Evolutionary conservation across 306 rosid genomes (phyloP).

Genomic region (Albizia julibrissin): DNA sequence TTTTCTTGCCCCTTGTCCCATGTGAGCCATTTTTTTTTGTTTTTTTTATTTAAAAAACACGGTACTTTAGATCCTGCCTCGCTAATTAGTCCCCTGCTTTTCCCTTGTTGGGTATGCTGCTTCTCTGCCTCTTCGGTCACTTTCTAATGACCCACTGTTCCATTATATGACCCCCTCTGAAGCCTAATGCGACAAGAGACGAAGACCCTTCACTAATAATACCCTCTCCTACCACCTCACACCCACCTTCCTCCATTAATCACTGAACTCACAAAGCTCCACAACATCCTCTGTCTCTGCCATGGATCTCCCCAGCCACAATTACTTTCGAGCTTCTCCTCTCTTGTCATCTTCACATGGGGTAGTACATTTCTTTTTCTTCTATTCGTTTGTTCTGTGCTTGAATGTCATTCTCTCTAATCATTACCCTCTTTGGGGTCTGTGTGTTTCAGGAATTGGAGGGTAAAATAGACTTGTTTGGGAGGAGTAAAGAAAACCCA

Average conservation of each 20-base stretch:
- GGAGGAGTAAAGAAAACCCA: conserved; percentile 30
- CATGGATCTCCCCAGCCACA: conserved; percentile 70
- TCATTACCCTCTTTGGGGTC: neutral
- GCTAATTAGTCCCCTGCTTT: conserved; percentile 39
- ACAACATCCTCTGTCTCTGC: conserved; percentile 20
- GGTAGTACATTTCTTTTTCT: conserved; percentile 51
- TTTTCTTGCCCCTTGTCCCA: conserved; percentile 42
- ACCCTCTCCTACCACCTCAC: neutral
- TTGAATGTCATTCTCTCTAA: neutral
- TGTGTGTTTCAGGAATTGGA: conserved; percentile 59
- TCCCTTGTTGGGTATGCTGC: conserved; percentile 39
- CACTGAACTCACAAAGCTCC: conserved; percentile 28
- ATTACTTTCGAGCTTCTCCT: conserved; percentile 57
- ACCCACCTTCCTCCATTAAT: conserved; percentile 10
- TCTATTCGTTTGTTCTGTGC: neutral
- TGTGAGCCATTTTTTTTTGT: conserved; percentile 33
- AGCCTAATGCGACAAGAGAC: neutral
- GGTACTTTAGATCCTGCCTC: conserved; percentile 32
- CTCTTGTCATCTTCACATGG: conserved; percentile 47
- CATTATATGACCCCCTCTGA: conserved; percentile 15
- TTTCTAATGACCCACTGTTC: conserved; percentile 44
- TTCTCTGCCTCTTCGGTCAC: conserved; percentile 47
- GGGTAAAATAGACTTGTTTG: conserved; percentile 25
- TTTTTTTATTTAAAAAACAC: conserved; percentile 5
- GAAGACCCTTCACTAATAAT: neutral